These are phyloP conservation scores for Euphorbia lathyris DNA, from an alignment of 345 rosid species.

Conservation along the genomic window DNA sequence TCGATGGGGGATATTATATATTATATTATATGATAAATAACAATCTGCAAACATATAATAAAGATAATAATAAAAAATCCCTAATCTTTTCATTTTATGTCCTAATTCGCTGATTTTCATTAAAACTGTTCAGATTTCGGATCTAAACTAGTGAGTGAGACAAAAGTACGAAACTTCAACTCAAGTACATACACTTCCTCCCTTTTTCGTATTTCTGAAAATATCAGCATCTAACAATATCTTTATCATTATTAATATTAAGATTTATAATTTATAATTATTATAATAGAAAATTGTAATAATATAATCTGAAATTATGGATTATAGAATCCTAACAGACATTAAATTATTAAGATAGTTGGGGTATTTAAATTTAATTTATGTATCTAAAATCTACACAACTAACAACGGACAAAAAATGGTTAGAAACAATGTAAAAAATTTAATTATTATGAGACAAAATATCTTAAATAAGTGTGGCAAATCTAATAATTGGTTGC, in stretches of 20 bases:
- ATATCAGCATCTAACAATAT: neutral
- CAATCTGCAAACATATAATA: neutral
- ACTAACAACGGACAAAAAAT: neutral
- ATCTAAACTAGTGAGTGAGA: no score
- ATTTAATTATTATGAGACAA: neutral
- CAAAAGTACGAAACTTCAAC: neutral
- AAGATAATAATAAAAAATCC: no score
- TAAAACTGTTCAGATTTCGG: slow-evolving; percentile 1
- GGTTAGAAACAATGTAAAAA: neutral
- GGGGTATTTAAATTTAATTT: neutral
- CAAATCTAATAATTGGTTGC: slow-evolving; percentile 6
- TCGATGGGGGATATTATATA: neutral
- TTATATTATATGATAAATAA: neutral
- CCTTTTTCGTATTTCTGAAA: neutral
- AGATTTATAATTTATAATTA: neutral
- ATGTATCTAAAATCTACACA: neutral
- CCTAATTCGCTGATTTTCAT: no score
- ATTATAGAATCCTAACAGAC: neutral
- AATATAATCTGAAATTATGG: neutral
- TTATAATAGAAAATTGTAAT: no score
- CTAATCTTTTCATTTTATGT: neutral
- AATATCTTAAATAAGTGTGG: slow-evolving; percentile 6
- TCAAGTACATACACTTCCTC: neutral
- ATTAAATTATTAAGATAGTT: neutral
- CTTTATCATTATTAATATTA: neutral